Base-by-base conservation (phyloP, 306 rosid genomes). In the Begonia loranthoides region DNA sequence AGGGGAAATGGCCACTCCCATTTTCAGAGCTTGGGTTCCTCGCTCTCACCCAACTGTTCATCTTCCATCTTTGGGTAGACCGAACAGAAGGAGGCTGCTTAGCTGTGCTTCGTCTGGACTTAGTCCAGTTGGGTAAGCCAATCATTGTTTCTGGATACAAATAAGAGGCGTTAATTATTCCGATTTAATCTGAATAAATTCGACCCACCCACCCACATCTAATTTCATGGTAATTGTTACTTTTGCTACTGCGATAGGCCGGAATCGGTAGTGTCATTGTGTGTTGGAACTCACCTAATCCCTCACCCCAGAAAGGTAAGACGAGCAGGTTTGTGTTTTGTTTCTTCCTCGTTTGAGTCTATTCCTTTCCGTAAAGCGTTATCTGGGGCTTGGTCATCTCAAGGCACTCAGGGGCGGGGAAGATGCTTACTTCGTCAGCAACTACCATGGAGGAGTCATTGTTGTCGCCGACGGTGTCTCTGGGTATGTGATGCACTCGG, bases 401-500 rank as follows among this genome's bases (percentile, higher is more conserved):
- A 50, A 85, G 97, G 79, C 76, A 66, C 87, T 66, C 47, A 83
- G 66, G 64, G 94, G 99, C 16, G 99, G 95, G 64, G 99, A 90
- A 76, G 99, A 90, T 76, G 95, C 95, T 69, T 78, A 72, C 71
- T 70, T 85, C 44, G 87, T 82, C 43, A 86, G 82, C 75, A 49
- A 64, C 75, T 70, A 80, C 61, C 57, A 69, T 57, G 88, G 92
- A 4, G 95, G 94, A 71, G 82, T 83, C 66, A 72, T 86, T 76
- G 77, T 88, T 61, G 84, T 90, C 57, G 99, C 99, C 65, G 94
- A 85, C 78, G 95, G 99, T 34, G 99, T 90, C 53, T 90, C 95
- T 52, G 95, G 93, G 99, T 90, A 85, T 69, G 76, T 7, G 4
- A 28, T 8, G 8, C 36, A n/a, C n/a, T n/a, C 36, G 5, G 36